Base-by-base conservation (phyloP, 129 eudicot species). In the Cynara cardunculus region DNA sequence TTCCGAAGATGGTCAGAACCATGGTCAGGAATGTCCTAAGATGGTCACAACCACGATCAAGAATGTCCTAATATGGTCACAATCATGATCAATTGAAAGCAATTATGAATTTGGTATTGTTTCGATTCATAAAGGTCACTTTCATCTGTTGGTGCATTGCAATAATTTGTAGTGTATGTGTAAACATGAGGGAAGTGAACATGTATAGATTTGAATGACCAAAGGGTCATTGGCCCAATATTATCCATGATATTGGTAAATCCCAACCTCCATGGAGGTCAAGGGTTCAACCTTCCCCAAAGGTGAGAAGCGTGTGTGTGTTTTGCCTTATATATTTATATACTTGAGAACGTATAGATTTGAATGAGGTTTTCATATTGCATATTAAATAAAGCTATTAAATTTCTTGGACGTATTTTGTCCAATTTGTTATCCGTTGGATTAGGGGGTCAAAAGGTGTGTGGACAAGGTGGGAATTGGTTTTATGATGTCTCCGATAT, bases 401-500 rank as follows among this genome's bases (percentile, higher is more conserved):
- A 73, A n/a, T 27, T 64, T 69, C 22, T 24, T 68, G 62, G 12
- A 25, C 4, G 5, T 16, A 10, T 35, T 32, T 76, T 11, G 4
- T 34, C n/a, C 56, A 70, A 35, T 61, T 21, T 77, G 74, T 9
- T 71, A 14, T 62, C 25, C 8, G 12, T 71, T 80, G 62, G 2
- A 49, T 69, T 66, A 91, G 98, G 98, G 98, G 46, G 91, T 94
- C 44, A 88, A 71, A 80, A 88, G 89, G 68, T 94, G 98, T 25
- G 97, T 94, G 35, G 66, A 82, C 11, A 91, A 89, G 80, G 95
- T 81, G 13, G 98, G 98, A 62, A 94, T 94, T 67, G 98, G 98
- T 71, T 94, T 94, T 67, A 94, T 94, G 97, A 94, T 94, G 98
- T 80, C 98, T 80, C 93, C 98, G 2, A 82, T 88, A 14, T 93